Evolutionary conservation across 2,329 filamentous ascomycete species (phyloP).

Genomic region (Pyrenophora seminiperda): DNA sequence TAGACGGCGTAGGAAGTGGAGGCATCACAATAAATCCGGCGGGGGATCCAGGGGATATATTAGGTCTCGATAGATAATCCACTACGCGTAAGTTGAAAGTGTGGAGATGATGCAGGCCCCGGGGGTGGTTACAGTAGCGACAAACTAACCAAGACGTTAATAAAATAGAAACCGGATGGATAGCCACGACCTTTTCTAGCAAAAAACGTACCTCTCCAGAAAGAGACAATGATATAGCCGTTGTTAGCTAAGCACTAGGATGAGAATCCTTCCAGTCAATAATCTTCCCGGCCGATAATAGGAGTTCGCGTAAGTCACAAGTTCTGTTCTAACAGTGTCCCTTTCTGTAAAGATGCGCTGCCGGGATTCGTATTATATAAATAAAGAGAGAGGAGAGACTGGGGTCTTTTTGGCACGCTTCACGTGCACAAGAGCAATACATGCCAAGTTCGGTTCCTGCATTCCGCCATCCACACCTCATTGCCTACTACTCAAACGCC

Average conservation of each 20-base stretch:
- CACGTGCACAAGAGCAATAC: no score
- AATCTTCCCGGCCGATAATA: constrained; percentile 33
- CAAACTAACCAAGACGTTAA: constrained; percentile 40
- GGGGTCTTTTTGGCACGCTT: no score
- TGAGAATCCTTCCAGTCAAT: constrained; percentile 28
- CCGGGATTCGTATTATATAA: constrained; percentile 34
- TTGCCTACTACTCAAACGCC: no score
- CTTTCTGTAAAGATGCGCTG: constrained; percentile 36
- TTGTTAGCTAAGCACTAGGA: constrained; percentile 47
- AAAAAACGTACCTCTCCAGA: constrained; percentile 39
- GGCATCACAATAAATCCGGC: constrained; percentile 35
- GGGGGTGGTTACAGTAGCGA: background rate
- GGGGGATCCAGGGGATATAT: constrained; percentile 14
- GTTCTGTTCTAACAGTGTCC: constrained; percentile 3
- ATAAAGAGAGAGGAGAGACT: constrained; percentile 4
- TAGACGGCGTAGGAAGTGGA: constrained; percentile 30
- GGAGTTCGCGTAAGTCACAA: constrained; percentile 12
- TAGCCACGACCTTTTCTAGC: constrained; percentile 30
- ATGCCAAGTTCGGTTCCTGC: no score
- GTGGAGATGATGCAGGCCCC: constrained; percentile 36
- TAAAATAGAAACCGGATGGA: constrained; percentile 23
- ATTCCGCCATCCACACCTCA: no score
- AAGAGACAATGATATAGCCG: constrained; percentile 33
- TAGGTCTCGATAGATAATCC: constrained; percentile 25
- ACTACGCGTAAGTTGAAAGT: constrained; percentile 23